Evolutionary conservation across 768 basidiomycete genomes (phyloP), one percentile per base, ranked within the genome.

Genomic region (Paxillus involutus): DNA sequence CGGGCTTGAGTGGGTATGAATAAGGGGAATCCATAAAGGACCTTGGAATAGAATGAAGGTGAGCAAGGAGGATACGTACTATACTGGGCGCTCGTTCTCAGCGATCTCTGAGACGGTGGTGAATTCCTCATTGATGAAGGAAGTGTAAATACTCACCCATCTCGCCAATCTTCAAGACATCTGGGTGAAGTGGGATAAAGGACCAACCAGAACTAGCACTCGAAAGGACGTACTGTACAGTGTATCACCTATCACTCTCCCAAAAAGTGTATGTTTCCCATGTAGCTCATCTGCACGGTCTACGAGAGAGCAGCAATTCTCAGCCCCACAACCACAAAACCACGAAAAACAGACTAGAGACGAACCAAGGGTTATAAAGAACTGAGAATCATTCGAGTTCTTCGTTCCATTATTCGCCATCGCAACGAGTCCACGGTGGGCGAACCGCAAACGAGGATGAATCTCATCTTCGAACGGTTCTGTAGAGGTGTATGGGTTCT

Each of bases 381-480:
- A 98, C 69, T 98, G 96, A 0, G 93, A 96, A 50, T 91, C 89
- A 60, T 99, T 99, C 4, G 91, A 85, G 65, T 95, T 81, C 70
- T 89, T 91, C 29, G 79, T 78, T 10, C 94, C 93, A 53, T 81
- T 86, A 63, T 97, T 97, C 4, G 97, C 97, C 91, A 97, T 95
- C 1, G 80, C 97, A 1, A 99, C 86, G 3, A 98, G 70, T 0
- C 97, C 97, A 49, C 97, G 88, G 64, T 98, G 89, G 0, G 84
- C 74, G 69, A 90, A 98, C 37, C 91, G 86, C 56, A 99, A 75
- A 36, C 97, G 83, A 4, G 94, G 93, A 62, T 96, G 94, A 17
- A 94, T 85, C 71, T 98, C 95, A 73, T 97, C 94, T 67, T 93
- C 89, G 59, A 97, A 97, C 3, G 88, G 91, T 62, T 95, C 94